These are phyloP conservation scores for Platismatia glauca DNA, from an alignment of 495 filamentous ascomycete genomes.

Conservation along the genomic window DNA sequence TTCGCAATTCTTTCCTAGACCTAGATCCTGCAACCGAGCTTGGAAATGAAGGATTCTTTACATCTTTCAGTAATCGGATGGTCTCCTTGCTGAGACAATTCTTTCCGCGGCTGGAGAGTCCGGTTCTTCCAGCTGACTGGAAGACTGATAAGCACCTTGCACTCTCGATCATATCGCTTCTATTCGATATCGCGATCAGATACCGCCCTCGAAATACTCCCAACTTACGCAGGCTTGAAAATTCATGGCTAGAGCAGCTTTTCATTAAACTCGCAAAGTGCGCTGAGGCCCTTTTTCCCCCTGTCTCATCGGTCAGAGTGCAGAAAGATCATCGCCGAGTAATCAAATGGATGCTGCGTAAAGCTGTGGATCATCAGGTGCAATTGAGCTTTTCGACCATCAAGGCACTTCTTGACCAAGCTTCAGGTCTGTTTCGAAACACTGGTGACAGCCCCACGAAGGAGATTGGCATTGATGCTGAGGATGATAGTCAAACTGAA, in stretches of 20 bases:
- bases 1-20: constrained; percentile 45
- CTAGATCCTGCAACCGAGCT: not conserved
- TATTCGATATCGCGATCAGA: constrained; percentile 52
- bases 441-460: constrained; percentile 16
- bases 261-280: constrained; percentile 44
- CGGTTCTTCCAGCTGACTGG: not conserved
- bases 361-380: constrained; percentile 32
- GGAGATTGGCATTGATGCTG: not conserved
- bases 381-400: constrained; percentile 24
- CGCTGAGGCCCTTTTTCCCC: constrained; percentile 4
- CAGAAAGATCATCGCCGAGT: constrained; percentile 14
- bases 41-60: not conserved
- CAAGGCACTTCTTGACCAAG: constrained; percentile 27
- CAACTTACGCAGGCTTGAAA: constrained; percentile 47
- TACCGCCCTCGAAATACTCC: constrained; percentile 45
- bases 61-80: not conserved
- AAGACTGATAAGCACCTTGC: constrained; percentile 21
- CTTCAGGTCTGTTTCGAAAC: constrained; percentile 35
- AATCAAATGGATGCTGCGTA: constrained; percentile 33
- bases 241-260: constrained; percentile 56
- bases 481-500: constrained; percentile 34
- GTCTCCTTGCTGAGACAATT: not conserved
- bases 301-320: not conserved
- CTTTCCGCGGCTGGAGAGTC: not conserved
- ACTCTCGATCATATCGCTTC: constrained; percentile 22